Evolutionary conservation across 2,329 filamentous ascomycete genomes (phyloP), one percentile per base, ranked within the genome.

Genomic region (Coleophoma crateriformis): DNA sequence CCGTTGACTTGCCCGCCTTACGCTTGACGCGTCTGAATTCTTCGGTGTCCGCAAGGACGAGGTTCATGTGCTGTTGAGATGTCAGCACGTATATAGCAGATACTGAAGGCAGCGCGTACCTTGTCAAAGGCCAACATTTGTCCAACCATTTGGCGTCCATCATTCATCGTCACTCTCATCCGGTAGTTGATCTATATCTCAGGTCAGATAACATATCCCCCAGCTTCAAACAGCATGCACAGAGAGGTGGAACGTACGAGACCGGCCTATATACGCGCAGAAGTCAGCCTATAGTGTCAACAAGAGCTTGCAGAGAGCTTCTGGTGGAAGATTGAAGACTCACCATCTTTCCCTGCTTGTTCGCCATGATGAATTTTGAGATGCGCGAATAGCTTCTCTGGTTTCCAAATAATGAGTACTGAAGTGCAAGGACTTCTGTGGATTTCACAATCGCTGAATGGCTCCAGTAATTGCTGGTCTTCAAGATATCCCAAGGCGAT

Each of bases 281-380:
- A 68, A 67, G 78, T 88, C 75, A 87, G 83, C 76, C 71, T 74
- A 65, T 64, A 62, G 72, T 71, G 70, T 79, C 73, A 77, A 79
- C 69, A 62, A 70, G 71, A 66, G 69, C 63, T 67, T 67, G 65
- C 58, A 68, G 63, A 68, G 61, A 67, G 62, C 48, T 56, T 51
- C 60, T 62, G 63, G 61, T 63, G 57, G 57, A 61, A 56, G 54
- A 54, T 54, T 55, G 58, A 49, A 51, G 53, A 84, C 89, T 80
- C 78, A 97, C 94, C 94, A 99, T 97, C 81, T 99, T 97, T 74
- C 94, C 94, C 74, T 96, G 91, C 74, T 96, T 95, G 81, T 96
- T 92, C 68, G 85, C 82, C 84, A 85, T 85, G 61, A 70, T 84
- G 67, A 56, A 64, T 63, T 57, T 61, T 57, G 61, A 66, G 59